phyloP scores from a whole-genome alignment of 768 basidiomycete species.

The Amanita rubescens region DNA sequence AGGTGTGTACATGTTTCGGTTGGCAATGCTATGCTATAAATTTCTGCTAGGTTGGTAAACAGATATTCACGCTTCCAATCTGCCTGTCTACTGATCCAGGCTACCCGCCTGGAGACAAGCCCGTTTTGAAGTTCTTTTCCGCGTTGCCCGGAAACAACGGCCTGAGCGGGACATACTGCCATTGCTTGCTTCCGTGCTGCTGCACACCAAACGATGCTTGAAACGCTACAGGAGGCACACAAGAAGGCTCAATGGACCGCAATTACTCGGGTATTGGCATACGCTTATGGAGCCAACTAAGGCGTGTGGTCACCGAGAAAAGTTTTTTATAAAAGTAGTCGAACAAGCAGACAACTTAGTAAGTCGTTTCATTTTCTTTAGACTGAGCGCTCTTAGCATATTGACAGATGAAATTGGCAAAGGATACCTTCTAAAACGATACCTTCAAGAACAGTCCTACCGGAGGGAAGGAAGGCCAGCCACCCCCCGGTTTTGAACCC shows the following conservation, averaged over 20 bases:
- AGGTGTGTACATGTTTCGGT: conserved; percentile 7
- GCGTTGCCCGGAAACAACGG: neutral
- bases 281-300: neutral
- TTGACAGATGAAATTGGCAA: neutral
- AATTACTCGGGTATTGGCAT: neutral
- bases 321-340: neutral
- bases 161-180: conserved; percentile 4
- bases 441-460: neutral
- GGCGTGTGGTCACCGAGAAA: neutral
- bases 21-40: neutral
- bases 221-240: conserved; percentile 1
- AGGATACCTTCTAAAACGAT: neutral
- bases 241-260: neutral
- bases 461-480: neutral
- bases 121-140: conserved; percentile 9
- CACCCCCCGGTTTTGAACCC: neutral
- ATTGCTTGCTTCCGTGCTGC: conserved; percentile 12
- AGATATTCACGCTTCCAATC: conserved; percentile 14
- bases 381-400: neutral
- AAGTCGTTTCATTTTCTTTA: neutral
- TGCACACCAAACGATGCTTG: conserved; percentile 9
- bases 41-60: conserved; percentile 9
- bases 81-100: conserved; percentile 8
- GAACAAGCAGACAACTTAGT: neutral
- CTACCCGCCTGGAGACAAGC: conserved; percentile 8